A percentile compares a stretch with the other conserved stretches of the same genome.
Evolutionary conservation across 192 early-diverging fungal genomes (phyloP).

Genomic region (Backusella parvicylindrica): DNA sequence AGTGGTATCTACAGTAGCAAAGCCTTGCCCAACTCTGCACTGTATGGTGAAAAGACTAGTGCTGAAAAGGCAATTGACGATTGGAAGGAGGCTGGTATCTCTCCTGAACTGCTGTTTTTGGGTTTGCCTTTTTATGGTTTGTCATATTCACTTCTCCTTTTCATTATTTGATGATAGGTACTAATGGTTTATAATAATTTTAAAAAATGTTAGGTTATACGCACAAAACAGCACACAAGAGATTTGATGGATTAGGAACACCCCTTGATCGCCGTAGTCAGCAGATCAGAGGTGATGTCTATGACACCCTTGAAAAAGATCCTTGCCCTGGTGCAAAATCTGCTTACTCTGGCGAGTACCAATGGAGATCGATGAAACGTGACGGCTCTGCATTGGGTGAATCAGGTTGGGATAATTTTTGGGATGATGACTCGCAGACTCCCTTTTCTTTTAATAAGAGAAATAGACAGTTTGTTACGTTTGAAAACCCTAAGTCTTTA

Average conservation of each 20-base stretch:
- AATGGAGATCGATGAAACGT: slow-evolving; percentile 22
- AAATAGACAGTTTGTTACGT: slow-evolving; percentile 62
- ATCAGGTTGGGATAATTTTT: slow-evolving; percentile 54
- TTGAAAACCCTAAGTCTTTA: slow-evolving; percentile 58
- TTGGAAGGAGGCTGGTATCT: slow-evolving; percentile 35
- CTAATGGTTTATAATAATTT: too few species aligned
- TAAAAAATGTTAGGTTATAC: background rate
- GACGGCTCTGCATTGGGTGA: background rate
- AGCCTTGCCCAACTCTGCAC: slow-evolving; percentile 24
- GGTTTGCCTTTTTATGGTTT: slow-evolving; percentile 46
- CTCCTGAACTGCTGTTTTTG: slow-evolving; percentile 22
- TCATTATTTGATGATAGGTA: too few species aligned
- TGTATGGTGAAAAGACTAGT: slow-evolving; percentile 12
- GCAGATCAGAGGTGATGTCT: slow-evolving; percentile 31
- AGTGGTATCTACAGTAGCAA: slow-evolving; percentile 20
- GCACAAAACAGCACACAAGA: background rate
- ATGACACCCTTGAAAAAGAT: slow-evolving; percentile 18
- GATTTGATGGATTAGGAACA: background rate
- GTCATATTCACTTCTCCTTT: background rate
- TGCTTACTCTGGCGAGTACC: slow-evolving; percentile 27
- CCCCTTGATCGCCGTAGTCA: background rate
- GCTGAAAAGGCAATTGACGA: slow-evolving; percentile 10
- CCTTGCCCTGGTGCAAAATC: slow-evolving; percentile 24
- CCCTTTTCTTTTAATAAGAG: slow-evolving; percentile 61
- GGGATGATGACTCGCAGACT: slow-evolving; percentile 69